Evolutionary conservation across 2,329 filamentous ascomycete genomes (phyloP).

Genomic region (Tricladium varicosporioides): DNA sequence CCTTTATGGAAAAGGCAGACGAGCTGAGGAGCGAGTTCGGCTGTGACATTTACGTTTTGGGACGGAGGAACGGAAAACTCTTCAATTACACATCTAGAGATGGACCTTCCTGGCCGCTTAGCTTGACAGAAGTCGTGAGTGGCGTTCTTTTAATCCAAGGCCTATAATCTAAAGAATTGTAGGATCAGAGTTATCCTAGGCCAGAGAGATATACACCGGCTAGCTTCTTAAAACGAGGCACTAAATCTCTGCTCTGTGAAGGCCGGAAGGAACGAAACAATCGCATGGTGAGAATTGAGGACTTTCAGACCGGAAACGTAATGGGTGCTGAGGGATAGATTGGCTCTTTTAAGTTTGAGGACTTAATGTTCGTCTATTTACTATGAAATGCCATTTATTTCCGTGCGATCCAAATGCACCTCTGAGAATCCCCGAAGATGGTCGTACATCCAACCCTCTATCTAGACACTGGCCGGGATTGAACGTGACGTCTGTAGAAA

Average conservation of each 20-base stretch:
- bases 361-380: constrained; percentile 6
- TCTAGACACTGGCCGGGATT: constrained; percentile 5
- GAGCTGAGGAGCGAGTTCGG: constrained; percentile 24
- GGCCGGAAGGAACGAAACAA: constrained; percentile 19
- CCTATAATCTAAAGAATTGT: constrained; percentile 22
- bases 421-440: background rate
- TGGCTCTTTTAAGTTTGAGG: constrained; percentile 15
- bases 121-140: constrained; percentile 22
- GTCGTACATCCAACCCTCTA: background rate
- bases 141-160: constrained; percentile 19
- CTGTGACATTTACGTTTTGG: constrained; percentile 23
- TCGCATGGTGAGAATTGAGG: constrained; percentile 17
- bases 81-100: constrained; percentile 23
- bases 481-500: constrained; percentile 3
- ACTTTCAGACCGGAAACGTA: constrained; percentile 19
- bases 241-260: constrained; percentile 25
- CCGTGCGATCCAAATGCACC: background rate
- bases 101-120: constrained; percentile 19
- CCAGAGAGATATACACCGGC: constrained; percentile 23
- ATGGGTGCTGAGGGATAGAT: constrained; percentile 16
- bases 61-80: constrained; percentile 23
- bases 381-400: constrained; percentile 1
- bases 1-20: constrained; percentile 25
- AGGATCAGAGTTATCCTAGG: constrained; percentile 22
- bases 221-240: constrained; percentile 25